Conservation (phyloP, 768 basidiomycete species). For the Myochromella boudieri region DNA sequence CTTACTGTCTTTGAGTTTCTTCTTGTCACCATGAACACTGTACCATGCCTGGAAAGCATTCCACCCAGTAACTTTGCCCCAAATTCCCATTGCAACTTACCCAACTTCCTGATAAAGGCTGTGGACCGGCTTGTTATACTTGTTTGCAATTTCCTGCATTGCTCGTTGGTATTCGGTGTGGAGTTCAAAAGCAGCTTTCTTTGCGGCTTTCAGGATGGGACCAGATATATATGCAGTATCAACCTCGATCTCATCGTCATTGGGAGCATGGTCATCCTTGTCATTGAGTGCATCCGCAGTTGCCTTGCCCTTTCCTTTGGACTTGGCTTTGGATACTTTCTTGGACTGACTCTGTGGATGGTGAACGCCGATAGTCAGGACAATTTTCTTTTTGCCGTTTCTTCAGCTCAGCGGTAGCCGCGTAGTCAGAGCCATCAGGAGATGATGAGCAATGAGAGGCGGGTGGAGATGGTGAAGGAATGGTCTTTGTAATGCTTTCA, state of each 20-base stretch:
- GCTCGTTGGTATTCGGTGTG: neutral
- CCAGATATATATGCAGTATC: neutral
- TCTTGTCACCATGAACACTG: neutral
- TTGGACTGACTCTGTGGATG: too few relatives aligned
- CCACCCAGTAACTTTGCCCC: neutral
- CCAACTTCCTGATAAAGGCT: neutral
- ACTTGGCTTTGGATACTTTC: neutral
- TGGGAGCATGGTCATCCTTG: neutral
- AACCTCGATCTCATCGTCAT: too few relatives aligned
- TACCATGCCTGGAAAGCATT: slow-evolving; percentile 3
- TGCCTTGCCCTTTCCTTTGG: neutral
- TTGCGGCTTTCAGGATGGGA: slow-evolving; percentile 3
- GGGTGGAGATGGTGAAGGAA: too few relatives aligned
- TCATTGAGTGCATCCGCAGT: neutral
- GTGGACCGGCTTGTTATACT: neutral
- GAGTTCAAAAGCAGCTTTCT: neutral
- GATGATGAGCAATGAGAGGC: too few relatives aligned
- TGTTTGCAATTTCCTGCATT: neutral
- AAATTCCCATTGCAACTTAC: neutral
- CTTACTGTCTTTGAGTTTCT: neutral
- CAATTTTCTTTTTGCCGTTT: too few relatives aligned
- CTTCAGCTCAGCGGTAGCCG: too few relatives aligned
- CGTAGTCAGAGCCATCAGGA: too few relatives aligned
- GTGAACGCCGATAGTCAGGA: too few relatives aligned
- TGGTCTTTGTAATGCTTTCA: too few relatives aligned